These are phyloP conservation scores for Imleria badia DNA, from an alignment of 768 basidiomycete species.

Conservation along the genomic window DNA sequence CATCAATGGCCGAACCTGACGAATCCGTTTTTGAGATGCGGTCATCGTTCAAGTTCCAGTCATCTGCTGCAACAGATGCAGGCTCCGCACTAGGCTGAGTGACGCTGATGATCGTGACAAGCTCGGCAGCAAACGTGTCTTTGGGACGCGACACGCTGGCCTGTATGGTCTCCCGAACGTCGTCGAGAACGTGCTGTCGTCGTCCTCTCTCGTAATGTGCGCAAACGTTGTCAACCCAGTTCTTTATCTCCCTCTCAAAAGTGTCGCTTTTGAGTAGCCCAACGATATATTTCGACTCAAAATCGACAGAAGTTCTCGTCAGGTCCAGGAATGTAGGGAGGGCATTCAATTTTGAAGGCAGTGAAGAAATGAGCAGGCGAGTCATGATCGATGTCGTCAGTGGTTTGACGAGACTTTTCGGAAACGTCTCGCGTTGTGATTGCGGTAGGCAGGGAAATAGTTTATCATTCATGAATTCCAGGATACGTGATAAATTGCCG, in stretches of 20 bases:
- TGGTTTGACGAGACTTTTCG: slow-evolving; percentile 59
- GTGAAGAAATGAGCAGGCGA: slow-evolving; percentile 62
- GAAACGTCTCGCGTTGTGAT: slow-evolving; percentile 45
- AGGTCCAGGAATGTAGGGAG: slow-evolving; percentile 64
- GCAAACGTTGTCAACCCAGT: slow-evolving; percentile 68
- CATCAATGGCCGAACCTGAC: slow-evolving; percentile 22
- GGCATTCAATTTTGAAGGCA: slow-evolving; percentile 62
- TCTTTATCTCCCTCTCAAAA: slow-evolving; percentile 54
- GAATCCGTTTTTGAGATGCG: slow-evolving; percentile 26
- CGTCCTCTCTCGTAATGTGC: slow-evolving; percentile 79
- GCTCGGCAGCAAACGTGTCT: slow-evolving; percentile 28
- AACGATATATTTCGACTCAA: slow-evolving; percentile 60
- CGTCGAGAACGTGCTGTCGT: slow-evolving; percentile 62
- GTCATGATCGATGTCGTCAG: slow-evolving; percentile 60
- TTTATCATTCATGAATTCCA: slow-evolving; percentile 62
- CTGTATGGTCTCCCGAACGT: slow-evolving; percentile 57
- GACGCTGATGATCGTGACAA: slow-evolving; percentile 6
- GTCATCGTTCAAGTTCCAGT: slow-evolving; percentile 49
- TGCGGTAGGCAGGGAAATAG: slow-evolving; percentile 58
- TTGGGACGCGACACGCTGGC: slow-evolving; percentile 15
- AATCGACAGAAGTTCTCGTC: slow-evolving; percentile 54
- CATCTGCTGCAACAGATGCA: slow-evolving; percentile 29
- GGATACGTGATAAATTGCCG: slow-evolving; percentile 50
- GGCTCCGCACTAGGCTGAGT: background rate
- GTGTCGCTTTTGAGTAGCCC: slow-evolving; percentile 48